Base-by-base conservation (phyloP, 192 early-diverging fungal genomes). In the Podila verticillata region DNA sequence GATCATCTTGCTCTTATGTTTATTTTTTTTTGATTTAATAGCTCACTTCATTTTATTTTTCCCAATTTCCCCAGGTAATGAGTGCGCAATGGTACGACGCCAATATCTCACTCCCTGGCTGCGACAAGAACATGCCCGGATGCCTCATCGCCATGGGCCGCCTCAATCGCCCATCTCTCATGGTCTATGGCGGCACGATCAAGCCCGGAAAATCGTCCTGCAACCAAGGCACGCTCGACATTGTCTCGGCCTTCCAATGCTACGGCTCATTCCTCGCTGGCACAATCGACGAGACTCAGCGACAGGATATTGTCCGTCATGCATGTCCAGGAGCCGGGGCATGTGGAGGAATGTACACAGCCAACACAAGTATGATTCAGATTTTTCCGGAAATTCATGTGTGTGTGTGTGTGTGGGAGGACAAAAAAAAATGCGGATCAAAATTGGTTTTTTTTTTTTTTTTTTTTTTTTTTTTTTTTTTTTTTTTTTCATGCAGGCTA, bases 141-240 rank as follows among this genome's bases (percentile, higher is more conserved):
- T 90, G 89, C 69, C 80, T 99, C 61, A 98, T 99, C 62, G 97
- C 98, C 57, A 97, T 98, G 94, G 95, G 64, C 30, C 91, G 97
- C 44, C 72, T 96, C 69, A 98, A 98, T 83, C 93, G 98, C 39
- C 98, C 98, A 32, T 95, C 96, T 0, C 73, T 99, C 48, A 96
- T 98, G 92, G 92, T 98, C 20, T 99, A 99, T 73, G 98, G 98
- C 75, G 98, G 98, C 58, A 98, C 97, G 24, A 98, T 98, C 82
- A 86, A 89, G 56, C 91, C 97, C 9, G 98, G 93, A 60, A 67
- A 82, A 57, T 84, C 87, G 8, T 70, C 85, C 12, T 93, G 94
- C 77, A 77, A 72, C 61, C 90, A 92, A 61, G 87, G 90, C 29
- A 86, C 85, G 7, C 84, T 98, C 63, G 97, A 99, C 86, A 89